Conservation (phyloP, 2,329 filamentous ascomycete species). For the Alternaria incomplexa region DNA sequence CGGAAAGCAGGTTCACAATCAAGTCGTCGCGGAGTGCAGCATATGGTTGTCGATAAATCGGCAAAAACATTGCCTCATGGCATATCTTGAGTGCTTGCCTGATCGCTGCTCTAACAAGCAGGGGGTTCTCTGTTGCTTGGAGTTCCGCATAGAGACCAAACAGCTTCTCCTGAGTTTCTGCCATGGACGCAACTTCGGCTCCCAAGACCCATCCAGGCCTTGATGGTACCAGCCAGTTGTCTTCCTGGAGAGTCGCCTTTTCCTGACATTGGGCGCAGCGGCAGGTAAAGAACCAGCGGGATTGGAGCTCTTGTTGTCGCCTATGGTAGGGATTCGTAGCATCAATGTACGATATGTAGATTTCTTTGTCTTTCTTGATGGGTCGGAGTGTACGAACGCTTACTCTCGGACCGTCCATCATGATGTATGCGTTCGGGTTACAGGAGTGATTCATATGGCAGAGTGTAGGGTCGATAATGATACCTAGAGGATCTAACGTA, state of each 20-base stretch:
- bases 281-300: conserved; percentile 66
- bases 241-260: conserved; percentile 47
- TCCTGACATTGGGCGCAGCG: conserved; percentile 59
- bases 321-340: conserved; percentile 57
- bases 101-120: conserved; percentile 45
- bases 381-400: conserved; percentile 59
- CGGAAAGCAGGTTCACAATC: conserved; percentile 56
- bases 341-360: conserved; percentile 69
- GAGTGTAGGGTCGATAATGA: conserved; percentile 63
- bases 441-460: conserved; percentile 68
- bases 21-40: conserved; percentile 61
- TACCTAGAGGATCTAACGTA: conserved; percentile 63
- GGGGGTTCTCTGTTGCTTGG: conserved; percentile 27
- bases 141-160: conserved; percentile 34
- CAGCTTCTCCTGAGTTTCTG: conserved; percentile 33
- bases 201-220: conserved; percentile 24
- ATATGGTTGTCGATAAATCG: conserved; percentile 61
- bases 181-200: conserved; percentile 19
- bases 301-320: conserved; percentile 60
- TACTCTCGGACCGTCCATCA: conserved; percentile 61
- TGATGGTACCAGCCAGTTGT: conserved; percentile 48
- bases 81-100: conserved; percentile 51
- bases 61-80: conserved; percentile 51
- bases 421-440: conserved; percentile 63
- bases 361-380: conserved; percentile 62